Conservation (phyloP, 441 rosid species). For the Brassica balearica region DNA sequence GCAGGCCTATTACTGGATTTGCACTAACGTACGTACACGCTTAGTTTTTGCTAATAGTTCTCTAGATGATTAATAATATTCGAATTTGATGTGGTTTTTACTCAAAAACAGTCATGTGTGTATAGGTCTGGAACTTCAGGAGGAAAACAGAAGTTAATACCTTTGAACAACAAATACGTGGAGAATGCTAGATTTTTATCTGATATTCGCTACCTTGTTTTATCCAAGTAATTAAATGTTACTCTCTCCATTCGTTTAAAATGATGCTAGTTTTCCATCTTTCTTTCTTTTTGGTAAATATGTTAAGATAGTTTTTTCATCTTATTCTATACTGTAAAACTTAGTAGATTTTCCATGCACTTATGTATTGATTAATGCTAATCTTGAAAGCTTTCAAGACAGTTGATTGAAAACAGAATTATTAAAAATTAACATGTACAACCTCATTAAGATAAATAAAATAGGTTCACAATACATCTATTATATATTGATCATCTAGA, state of each 20-base stretch:
- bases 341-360: not conserved
- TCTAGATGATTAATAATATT: not conserved
- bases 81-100: not conserved
- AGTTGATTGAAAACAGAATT: not conserved
- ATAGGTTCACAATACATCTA: not conserved
- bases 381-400: not conserved
- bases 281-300: no score
- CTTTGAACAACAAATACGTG: not conserved
- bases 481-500: not conserved
- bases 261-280: no score
- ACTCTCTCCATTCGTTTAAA: not conserved
- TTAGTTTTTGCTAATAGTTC: not conserved
- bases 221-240: not conserved
- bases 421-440: not conserved
- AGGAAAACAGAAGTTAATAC: not conserved
- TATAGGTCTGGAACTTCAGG: not conserved
- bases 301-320: not conserved
- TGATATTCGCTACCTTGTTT: not conserved
- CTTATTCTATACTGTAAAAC: no score
- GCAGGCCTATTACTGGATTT: not conserved
- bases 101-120: not conserved
- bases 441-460: not conserved
- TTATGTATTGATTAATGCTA: not conserved
- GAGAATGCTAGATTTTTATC: not conserved
- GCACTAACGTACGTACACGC: not conserved